phyloP scores from a whole-genome alignment of 2,329 filamentous ascomycete genomes.

The Penicillium griseofulvum region DNA sequence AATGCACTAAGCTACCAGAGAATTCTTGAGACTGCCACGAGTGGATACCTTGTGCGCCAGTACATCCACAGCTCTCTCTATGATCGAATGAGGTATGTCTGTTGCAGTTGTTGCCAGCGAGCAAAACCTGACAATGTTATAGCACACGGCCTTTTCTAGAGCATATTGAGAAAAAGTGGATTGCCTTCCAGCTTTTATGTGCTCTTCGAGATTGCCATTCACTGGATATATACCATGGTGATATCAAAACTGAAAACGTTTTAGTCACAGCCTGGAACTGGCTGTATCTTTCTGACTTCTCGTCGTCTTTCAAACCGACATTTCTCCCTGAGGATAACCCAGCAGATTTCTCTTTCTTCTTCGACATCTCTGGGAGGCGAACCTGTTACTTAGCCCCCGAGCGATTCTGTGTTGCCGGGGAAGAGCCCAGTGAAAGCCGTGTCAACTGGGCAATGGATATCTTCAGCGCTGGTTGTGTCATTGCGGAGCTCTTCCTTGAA shows the following conservation, averaged over 20 bases:
- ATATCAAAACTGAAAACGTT: slow-evolving; percentile 98
- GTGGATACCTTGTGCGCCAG: slow-evolving; percentile 90
- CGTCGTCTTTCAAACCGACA: slow-evolving; percentile 89
- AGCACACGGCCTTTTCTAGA: slow-evolving; percentile 95
- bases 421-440: slow-evolving; percentile 61
- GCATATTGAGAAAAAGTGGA: slow-evolving; percentile 98
- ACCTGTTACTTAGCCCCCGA: slow-evolving; percentile 96
- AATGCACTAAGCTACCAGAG: slow-evolving; percentile 90
- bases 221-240: slow-evolving; percentile 87
- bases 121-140: slow-evolving; percentile 24
- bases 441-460: slow-evolving; percentile 96
- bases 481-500: slow-evolving; percentile 93
- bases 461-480: slow-evolving; percentile 94
- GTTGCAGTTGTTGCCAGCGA: neutral
- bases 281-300: slow-evolving; percentile 97
- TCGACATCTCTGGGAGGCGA: slow-evolving; percentile 84
- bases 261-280: slow-evolving; percentile 99
- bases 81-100: slow-evolving; percentile 69
- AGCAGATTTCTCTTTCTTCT: slow-evolving; percentile 96
- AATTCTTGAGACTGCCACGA: slow-evolving; percentile 85
- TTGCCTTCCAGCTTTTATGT: slow-evolving; percentile 91
- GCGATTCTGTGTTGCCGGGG: slow-evolving; percentile 72
- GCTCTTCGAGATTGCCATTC: slow-evolving; percentile 88
- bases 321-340: slow-evolving; percentile 95
- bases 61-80: slow-evolving; percentile 96